A percentile compares a stretch with the other conserved stretches of the same genome.
phyloP scores from a whole-genome alignment of 805 yeast genomes.

The Myxozyma monticola region DNA sequence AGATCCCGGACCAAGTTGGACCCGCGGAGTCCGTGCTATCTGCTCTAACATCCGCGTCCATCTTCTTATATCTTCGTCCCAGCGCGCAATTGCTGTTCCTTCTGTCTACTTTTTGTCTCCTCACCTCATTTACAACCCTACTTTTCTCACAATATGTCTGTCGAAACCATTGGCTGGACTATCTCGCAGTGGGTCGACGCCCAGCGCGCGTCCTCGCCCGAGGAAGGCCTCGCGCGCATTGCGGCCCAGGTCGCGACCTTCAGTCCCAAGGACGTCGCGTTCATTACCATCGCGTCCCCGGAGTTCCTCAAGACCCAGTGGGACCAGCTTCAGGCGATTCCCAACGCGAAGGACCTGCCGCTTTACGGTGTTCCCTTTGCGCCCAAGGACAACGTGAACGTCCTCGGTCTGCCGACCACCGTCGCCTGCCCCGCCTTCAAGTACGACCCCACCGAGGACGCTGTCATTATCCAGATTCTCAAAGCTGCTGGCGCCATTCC shows the following conservation, averaged over 20 bases:
- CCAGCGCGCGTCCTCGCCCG: conserved; percentile 64
- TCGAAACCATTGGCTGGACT: conserved; percentile 64
- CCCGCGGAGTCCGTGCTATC: no score
- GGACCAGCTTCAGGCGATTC: conserved; percentile 63
- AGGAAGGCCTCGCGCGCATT: conserved; percentile 57
- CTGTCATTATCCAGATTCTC: conserved; percentile 72
- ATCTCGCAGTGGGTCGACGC: conserved; percentile 71
- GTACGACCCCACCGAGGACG: conserved; percentile 67
- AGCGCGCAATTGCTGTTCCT: no score
- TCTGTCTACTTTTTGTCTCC: no score
- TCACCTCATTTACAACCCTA: no score
- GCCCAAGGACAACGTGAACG: conserved; percentile 93
- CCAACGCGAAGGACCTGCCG: conserved; percentile 52
- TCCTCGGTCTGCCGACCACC: conserved; percentile 77
- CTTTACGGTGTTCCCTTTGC: conserved; percentile 95
- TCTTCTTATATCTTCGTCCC: no score
- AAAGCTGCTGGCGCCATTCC: conserved; percentile 90
- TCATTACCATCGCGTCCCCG: conserved; percentile 75
- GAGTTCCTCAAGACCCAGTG: conserved; percentile 72
- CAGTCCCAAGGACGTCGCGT: conserved; percentile 68
- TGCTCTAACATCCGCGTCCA: no score
- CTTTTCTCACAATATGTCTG: no score
- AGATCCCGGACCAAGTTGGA: no score
- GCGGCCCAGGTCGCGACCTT: conserved; percentile 38
- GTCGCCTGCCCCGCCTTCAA: conserved; percentile 91